Evolutionary conservation across 495 filamentous ascomycete species (phyloP).

Genomic region (Endocarpon pusillum): DNA sequence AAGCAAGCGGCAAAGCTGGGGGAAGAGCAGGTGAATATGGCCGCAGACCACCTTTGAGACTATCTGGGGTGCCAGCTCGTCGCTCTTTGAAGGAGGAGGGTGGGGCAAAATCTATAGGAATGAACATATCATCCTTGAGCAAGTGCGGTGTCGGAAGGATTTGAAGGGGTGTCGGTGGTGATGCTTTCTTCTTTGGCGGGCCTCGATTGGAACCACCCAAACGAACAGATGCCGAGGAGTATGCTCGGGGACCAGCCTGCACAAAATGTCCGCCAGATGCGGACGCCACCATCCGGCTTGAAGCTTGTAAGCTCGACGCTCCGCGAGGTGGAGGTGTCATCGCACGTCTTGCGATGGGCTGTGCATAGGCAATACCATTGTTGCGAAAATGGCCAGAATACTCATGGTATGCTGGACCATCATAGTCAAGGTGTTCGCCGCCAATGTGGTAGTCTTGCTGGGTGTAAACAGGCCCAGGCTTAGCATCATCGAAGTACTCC

Average conservation of each 20-base stretch:
- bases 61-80: conserved; percentile 58
- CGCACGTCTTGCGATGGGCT: conserved; percentile 72
- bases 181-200: conserved; percentile 40
- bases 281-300: conserved; percentile 27
- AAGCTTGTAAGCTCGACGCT: conserved; percentile 51
- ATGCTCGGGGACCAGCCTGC: conserved; percentile 40
- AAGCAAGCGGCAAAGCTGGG: conserved; percentile 58
- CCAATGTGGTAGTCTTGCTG: conserved; percentile 55
- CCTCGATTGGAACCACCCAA: conserved; percentile 23
- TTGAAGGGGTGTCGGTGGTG: conserved; percentile 56
- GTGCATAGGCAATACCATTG: conserved; percentile 49
- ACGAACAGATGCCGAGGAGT: conserved; percentile 48
- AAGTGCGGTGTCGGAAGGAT: conserved; percentile 74
- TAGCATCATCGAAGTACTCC: conserved; percentile 90
- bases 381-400: conserved; percentile 56
- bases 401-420: conserved; percentile 52
- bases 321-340: conserved; percentile 90
- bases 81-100: conserved; percentile 50
- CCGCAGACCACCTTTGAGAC: conserved; percentile 55
- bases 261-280: conserved; percentile 27
- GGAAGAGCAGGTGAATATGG: conserved; percentile 56
- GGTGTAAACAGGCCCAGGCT: conserved; percentile 30
- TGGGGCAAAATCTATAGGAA: conserved; percentile 76
- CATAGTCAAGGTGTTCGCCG: conserved; percentile 41
- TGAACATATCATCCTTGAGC: conserved; percentile 67